These are phyloP conservation scores for Stereocaulon alpinum DNA, from an alignment of 495 filamentous ascomycete genomes.

Conservation along the genomic window DNA sequence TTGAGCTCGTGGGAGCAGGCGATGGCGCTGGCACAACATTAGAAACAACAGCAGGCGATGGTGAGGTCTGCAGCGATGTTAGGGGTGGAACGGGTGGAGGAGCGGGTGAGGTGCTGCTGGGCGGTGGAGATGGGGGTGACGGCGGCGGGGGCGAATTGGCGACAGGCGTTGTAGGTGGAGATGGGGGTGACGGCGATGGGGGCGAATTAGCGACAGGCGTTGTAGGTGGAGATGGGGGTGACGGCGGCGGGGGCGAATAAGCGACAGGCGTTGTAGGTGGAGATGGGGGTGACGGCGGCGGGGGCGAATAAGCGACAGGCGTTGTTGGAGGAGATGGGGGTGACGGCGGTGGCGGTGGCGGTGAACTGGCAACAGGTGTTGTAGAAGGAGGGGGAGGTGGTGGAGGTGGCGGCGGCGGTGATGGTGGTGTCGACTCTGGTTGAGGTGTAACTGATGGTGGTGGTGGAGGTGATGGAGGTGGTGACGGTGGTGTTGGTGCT, in stretches of 20 bases:
- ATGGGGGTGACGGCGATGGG: background rate
- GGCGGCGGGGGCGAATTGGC: background rate
- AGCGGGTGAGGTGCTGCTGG: background rate
- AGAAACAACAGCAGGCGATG: background rate
- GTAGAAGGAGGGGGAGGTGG: background rate
- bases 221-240: background rate
- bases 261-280: no score
- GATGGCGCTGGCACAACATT: background rate
- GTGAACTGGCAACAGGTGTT: background rate
- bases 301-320: background rate
- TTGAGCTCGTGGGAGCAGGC: background rate
- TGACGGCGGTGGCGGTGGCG: background rate
- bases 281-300: background rate
- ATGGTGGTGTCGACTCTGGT: background rate
- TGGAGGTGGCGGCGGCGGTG: background rate
- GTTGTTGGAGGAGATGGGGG: background rate
- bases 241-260: background rate
- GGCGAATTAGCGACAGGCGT: background rate
- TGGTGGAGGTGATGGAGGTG: background rate
- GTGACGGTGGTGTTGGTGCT: no score
- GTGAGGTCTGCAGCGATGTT: background rate
- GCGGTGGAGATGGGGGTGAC: background rate
- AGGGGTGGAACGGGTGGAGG: background rate
- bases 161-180: background rate
- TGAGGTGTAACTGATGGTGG: background rate